These are phyloP conservation scores for Aphanomyces invadans DNA, from an alignment of 352 stramenopile species.

Conservation along the genomic window DNA sequence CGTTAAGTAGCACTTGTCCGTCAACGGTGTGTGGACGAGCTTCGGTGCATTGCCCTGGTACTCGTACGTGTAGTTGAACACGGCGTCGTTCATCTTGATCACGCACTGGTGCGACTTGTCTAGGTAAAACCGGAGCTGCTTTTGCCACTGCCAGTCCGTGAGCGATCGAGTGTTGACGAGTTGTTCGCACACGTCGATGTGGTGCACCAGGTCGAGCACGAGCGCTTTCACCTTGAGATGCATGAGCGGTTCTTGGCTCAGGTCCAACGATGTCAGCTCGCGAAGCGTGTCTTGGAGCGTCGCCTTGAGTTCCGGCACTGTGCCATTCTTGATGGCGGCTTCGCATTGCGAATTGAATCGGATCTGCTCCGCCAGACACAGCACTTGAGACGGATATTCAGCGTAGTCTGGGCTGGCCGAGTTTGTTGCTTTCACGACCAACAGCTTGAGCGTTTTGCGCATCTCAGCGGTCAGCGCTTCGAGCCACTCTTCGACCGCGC, in stretches of 20 bases:
- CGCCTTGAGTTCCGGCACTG: slow-evolving; percentile 55
- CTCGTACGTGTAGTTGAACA: slow-evolving; percentile 92
- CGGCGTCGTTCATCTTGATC: slow-evolving; percentile 70
- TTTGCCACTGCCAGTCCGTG: slow-evolving; percentile 88
- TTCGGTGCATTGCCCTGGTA: slow-evolving; percentile 92
- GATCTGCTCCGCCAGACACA: slow-evolving; percentile 89
- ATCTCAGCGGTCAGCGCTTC: slow-evolving; percentile 88
- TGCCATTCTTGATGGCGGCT: slow-evolving; percentile 69
- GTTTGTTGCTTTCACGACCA: slow-evolving; percentile 61
- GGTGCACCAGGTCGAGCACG: slow-evolving; percentile 93
- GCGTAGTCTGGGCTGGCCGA: slow-evolving; percentile 76
- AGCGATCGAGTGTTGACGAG: slow-evolving; percentile 54
- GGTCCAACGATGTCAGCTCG: slow-evolving; percentile 73
- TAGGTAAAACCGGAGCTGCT: slow-evolving; percentile 90
- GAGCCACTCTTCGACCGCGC: slow-evolving; percentile 91
- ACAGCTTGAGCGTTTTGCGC: slow-evolving; percentile 75
- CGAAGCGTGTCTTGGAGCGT: slow-evolving; percentile 58
- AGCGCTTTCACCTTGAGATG: slow-evolving; percentile 93
- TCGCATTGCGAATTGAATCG: slow-evolving; percentile 88
- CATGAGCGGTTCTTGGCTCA: slow-evolving; percentile 81
- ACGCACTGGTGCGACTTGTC: slow-evolving; percentile 47
- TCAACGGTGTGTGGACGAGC: slow-evolving; percentile 91
- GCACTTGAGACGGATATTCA: slow-evolving; percentile 83
- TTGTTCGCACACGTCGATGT: slow-evolving; percentile 92
- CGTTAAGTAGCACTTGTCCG: slow-evolving; percentile 93